Conservation (phyloP, 2,329 filamentous ascomycete genomes). For the Stagonosporopsis tanaceti region DNA sequence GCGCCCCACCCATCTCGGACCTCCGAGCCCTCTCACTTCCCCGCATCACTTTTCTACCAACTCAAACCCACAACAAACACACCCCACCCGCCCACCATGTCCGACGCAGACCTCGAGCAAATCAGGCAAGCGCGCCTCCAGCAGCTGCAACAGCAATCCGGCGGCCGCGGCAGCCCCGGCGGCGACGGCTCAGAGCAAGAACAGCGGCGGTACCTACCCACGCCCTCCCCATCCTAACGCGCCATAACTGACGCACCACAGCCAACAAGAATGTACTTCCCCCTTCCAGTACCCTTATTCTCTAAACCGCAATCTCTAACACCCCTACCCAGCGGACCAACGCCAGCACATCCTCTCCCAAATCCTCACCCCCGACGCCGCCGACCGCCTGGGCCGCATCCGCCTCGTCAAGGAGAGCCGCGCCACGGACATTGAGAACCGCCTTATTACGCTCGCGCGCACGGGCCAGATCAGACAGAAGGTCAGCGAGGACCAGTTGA, state of each 20-base stretch:
- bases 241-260: constrained; percentile 7
- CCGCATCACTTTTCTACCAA: constrained; percentile 14
- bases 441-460: constrained; percentile 89
- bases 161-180: constrained; percentile 54
- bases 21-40: constrained; percentile 13
- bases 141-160: constrained; percentile 82
- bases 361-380: constrained; percentile 93
- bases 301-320: constrained; percentile 22
- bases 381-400: constrained; percentile 92
- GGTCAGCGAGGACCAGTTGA: constrained; percentile 91
- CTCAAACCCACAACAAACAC: constrained; percentile 7
- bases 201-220: constrained; percentile 44
- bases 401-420: constrained; percentile 93
- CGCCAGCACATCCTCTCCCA: constrained; percentile 82
- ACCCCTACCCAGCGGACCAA: constrained; percentile 69
- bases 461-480: constrained; percentile 85
- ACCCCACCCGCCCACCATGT: constrained; percentile 55
- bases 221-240: background rate
- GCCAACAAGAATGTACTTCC: constrained; percentile 34
- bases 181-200: constrained; percentile 64
- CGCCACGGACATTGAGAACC: constrained; percentile 88
- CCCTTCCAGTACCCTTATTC: too few species aligned
- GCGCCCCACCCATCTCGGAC: constrained; percentile 14
- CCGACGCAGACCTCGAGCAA: constrained; percentile 75
- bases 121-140: constrained; percentile 92